Conservation (phyloP, 208 protist genomes). For the Vickermania spadyakhi region DNA sequence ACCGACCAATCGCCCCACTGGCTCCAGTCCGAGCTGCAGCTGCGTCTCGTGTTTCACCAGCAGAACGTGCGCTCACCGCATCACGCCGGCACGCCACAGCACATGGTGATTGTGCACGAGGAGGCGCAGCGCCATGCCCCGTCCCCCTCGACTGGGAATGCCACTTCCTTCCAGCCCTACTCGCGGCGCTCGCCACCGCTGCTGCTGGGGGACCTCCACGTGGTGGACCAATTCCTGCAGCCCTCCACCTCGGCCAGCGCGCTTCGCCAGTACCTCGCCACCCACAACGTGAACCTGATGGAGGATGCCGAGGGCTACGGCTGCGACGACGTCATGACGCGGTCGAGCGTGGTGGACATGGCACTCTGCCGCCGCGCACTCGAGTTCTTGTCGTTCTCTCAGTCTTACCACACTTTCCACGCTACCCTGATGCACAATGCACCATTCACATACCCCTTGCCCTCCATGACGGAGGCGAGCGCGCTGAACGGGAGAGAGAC, state of each 20-base stretch:
- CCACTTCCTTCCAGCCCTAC: neutral
- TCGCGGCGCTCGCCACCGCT: slow-evolving; percentile 1
- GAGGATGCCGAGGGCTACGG: neutral
- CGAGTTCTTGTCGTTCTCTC: neutral
- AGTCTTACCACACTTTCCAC: slow-evolving; percentile 8
- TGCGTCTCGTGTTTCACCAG: slow-evolving; percentile 6
- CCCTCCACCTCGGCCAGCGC: neutral
- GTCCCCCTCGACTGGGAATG: neutral
- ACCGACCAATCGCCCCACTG: slow-evolving; percentile 8
- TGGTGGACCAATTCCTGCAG: slow-evolving; percentile 17
- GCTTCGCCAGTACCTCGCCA: neutral
- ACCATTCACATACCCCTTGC: slow-evolving; percentile 1
- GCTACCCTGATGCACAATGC: slow-evolving; percentile 25
- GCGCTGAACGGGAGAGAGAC: neutral
- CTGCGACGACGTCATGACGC: neutral
- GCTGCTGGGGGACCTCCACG: slow-evolving; percentile 19
- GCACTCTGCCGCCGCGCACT: neutral
- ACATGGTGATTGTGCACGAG: slow-evolving; percentile 27
- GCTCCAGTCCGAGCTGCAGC: slow-evolving; percentile 6
- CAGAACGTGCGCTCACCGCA: slow-evolving; percentile 6
- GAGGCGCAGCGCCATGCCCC: slow-evolving; percentile 1
- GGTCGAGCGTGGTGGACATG: neutral
- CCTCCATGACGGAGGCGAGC: neutral
- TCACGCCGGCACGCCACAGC: slow-evolving; percentile 4
- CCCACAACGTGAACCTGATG: neutral